These are phyloP conservation scores for Chlorella variabilis DNA, from an alignment of 163 green algal genomes.

Conservation along the genomic window DNA sequence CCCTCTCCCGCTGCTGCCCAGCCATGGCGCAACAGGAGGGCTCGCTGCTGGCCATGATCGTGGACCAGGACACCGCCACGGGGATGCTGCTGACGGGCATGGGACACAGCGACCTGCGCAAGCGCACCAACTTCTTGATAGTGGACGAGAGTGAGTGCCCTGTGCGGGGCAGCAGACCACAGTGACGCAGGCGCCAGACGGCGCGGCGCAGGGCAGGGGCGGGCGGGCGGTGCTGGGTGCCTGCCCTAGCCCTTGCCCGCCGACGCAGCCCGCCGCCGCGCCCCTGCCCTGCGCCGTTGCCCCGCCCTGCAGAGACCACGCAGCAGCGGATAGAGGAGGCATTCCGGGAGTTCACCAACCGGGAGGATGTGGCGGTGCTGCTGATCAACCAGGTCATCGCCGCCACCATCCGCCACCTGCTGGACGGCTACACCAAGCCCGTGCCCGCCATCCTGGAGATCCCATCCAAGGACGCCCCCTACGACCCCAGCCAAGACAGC, in stretches of 20 bases:
- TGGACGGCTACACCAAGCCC: constrained; percentile 88
- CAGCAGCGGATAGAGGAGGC: constrained; percentile 86
- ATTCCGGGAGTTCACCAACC: constrained; percentile 94
- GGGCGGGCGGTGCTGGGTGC: neutral
- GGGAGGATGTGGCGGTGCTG: constrained; percentile 97
- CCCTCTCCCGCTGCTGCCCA: too few species aligned
- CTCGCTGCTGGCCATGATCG: constrained; percentile 49
- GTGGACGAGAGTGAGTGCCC: constrained; percentile 88
- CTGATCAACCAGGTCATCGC: constrained; percentile 95
- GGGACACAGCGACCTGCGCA: constrained; percentile 92
- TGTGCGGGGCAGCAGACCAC: neutral
- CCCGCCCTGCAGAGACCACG: constrained; percentile 80
- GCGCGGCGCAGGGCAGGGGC: too few species aligned
- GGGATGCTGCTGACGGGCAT: constrained; percentile 97
- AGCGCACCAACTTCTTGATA: constrained; percentile 94
- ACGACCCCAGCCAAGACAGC: constrained; percentile 95
- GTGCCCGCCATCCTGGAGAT: constrained; percentile 95
- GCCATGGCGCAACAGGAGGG: constrained; percentile 24
- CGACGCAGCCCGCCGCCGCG: neutral
- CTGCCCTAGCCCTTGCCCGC: too few species aligned
- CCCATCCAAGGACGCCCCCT: constrained; percentile 94
- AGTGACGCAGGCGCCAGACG: neutral
- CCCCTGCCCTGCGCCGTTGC: neutral
- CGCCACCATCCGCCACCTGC: constrained; percentile 88
- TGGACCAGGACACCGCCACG: constrained; percentile 95